Percentiles rank a stretch among this genome's conserved stretches.
phyloP scores from a whole-genome alignment of 1,284 basidiomycete genomes.

The Irpex lacteus region DNA sequence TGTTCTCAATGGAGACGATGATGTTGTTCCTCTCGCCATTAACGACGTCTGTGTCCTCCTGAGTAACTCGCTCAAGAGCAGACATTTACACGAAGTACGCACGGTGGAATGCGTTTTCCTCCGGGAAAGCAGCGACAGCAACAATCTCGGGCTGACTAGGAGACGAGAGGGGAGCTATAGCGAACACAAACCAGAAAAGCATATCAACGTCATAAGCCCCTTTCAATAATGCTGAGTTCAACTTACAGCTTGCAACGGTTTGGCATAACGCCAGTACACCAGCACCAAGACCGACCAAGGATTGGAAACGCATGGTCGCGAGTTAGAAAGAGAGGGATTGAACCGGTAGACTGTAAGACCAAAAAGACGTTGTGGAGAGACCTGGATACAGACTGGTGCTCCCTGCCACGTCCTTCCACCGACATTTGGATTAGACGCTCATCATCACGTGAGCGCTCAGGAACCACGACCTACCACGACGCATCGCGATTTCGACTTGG shows the following conservation, averaged over 20 bases:
- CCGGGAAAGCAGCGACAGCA: constrained; percentile 68
- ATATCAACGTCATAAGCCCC: neutral
- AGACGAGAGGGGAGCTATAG: constrained; percentile 20
- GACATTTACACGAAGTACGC: constrained; percentile 33
- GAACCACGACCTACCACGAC: too few relatives aligned
- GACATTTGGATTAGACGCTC: neutral
- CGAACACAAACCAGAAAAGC: neutral
- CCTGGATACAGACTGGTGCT: neutral
- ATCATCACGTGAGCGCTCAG: neutral
- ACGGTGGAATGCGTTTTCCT: constrained; percentile 83
- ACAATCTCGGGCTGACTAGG: constrained; percentile 49
- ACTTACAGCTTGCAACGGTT: constrained; percentile 24
- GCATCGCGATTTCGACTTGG: neutral
- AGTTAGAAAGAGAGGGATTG: constrained; percentile 13
- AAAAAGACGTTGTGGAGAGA: constrained; percentile 10
- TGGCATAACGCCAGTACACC: constrained; percentile 24
- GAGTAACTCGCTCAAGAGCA: neutral
- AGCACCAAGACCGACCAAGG: constrained; percentile 23
- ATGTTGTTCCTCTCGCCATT: constrained; percentile 85
- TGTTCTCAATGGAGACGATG: constrained; percentile 70
- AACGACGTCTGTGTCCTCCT: constrained; percentile 53
- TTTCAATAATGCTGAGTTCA: neutral
- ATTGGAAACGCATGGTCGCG: constrained; percentile 28
- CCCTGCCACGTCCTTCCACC: constrained; percentile 8
- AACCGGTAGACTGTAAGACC: constrained; percentile 15